These are phyloP conservation scores for Rhododendron molle DNA, from an alignment of 148 eudicot genomes.

Conservation along the genomic window DNA sequence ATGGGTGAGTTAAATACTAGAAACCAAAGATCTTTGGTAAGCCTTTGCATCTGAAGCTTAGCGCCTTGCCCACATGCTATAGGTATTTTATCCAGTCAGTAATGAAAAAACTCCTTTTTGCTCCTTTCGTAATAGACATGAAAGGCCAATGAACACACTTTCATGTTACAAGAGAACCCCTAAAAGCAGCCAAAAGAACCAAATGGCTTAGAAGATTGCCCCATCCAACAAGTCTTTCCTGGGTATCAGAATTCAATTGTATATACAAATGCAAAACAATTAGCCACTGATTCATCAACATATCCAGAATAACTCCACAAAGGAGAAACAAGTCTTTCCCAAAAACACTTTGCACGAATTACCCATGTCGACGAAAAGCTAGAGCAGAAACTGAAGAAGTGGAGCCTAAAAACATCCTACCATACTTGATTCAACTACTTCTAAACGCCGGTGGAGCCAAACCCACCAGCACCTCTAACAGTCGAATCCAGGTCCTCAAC, in stretches of 20 bases:
- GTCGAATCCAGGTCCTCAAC: slow-evolving; percentile 78
- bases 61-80: not conserved
- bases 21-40: not conserved
- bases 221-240: not conserved
- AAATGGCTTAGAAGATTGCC: not conserved
- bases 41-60: no score
- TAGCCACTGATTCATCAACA: not conserved
- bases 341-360: not conserved
- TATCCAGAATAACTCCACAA: not conserved
- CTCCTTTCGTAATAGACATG: not conserved
- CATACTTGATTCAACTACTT: not conserved
- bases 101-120: not conserved
- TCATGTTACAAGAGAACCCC: not conserved
- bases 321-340: not conserved
- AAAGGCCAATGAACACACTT: not conserved
- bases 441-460: slow-evolving; percentile 73
- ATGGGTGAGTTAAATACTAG: not conserved
- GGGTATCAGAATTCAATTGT: not conserved
- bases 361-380: not conserved
- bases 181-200: not conserved
- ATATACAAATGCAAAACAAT: not conserved
- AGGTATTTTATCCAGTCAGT: no score
- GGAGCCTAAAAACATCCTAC: not conserved
- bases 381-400: not conserved
- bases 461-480: slow-evolving; percentile 70